Evolutionary conservation across 176 grass and related monocot species (phyloP).

Genomic region (Poa annua): DNA sequence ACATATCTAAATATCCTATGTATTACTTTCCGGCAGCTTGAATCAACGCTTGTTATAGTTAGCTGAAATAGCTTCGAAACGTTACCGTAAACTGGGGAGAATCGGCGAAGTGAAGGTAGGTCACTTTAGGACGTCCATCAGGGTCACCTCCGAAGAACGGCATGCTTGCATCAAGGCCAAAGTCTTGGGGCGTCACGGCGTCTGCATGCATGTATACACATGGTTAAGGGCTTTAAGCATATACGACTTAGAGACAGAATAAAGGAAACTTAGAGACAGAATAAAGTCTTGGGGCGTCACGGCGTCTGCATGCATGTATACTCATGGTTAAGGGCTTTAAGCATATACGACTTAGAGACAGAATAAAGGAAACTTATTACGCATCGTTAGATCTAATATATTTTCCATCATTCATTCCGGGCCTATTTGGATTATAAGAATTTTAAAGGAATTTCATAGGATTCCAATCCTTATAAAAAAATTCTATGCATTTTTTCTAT

Average conservation of each 20-base stretch:
- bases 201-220: constrained; percentile 38
- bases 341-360: no score
- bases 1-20: no score
- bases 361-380: no score
- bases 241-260: no score
- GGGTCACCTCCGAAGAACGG: constrained; percentile 37
- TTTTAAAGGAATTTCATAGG: no score
- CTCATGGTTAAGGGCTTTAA: neutral
- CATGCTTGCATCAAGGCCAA: constrained; percentile 53
- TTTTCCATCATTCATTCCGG: no score
- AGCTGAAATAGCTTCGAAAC: neutral
- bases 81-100: constrained; percentile 50
- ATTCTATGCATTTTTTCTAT: no score
- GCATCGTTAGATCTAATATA: no score
- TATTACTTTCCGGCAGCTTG: no score
- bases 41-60: neutral
- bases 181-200: constrained; percentile 47
- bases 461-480: no score
- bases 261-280: no score
- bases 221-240: neutral
- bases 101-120: constrained; percentile 59
- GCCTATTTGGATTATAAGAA: no score
- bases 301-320: constrained; percentile 41
- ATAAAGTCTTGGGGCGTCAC: constrained; percentile 53
- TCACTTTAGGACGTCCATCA: constrained; percentile 36